Conservation (phyloP, 2,329 filamentous ascomycete genomes). For the Ophiobolus disseminans region DNA sequence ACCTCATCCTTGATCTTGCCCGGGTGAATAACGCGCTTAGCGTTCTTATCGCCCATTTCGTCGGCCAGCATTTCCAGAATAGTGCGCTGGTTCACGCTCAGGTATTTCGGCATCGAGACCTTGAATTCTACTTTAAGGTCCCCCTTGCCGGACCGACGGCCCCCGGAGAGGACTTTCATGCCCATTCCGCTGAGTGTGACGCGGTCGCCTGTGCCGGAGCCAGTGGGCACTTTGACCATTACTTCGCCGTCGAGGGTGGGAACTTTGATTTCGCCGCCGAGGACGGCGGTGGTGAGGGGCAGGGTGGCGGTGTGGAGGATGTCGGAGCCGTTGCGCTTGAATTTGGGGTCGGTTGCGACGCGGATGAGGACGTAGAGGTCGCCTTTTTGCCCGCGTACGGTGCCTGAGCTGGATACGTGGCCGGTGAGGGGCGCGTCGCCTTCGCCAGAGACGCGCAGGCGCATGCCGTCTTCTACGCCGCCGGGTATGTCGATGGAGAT, state of each 20-base stretch:
- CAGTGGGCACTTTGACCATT: constrained; percentile 88
- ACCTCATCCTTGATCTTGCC: constrained; percentile 52
- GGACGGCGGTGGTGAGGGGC: constrained; percentile 87
- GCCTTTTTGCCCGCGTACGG: constrained; percentile 70
- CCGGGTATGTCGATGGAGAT: constrained; percentile 91
- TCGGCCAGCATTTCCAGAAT: constrained; percentile 96
- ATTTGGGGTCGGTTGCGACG: constrained; percentile 88
- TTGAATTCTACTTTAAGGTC: constrained; percentile 95
- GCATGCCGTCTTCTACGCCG: constrained; percentile 96
- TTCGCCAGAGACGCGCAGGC: constrained; percentile 81
- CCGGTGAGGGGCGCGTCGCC: constrained; percentile 87
- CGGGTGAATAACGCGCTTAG: constrained; percentile 91
- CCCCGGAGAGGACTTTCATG: constrained; percentile 78
- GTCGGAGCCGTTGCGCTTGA: constrained; percentile 85
- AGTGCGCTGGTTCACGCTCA: constrained; percentile 88
- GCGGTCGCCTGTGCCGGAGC: constrained; percentile 90
- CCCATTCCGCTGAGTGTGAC: constrained; percentile 90
- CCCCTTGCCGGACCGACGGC: constrained; percentile 68
- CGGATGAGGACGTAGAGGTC: constrained; percentile 92
- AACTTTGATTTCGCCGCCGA: constrained; percentile 88
- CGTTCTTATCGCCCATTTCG: constrained; percentile 91
- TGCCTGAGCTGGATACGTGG: constrained; percentile 67
- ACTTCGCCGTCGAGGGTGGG: constrained; percentile 91
- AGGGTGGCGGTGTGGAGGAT: constrained; percentile 91
- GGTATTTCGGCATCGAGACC: constrained; percentile 92